phyloP scores from a whole-genome alignment of 2,329 filamentous ascomycete genomes.

The Xylaria sp. region DNA sequence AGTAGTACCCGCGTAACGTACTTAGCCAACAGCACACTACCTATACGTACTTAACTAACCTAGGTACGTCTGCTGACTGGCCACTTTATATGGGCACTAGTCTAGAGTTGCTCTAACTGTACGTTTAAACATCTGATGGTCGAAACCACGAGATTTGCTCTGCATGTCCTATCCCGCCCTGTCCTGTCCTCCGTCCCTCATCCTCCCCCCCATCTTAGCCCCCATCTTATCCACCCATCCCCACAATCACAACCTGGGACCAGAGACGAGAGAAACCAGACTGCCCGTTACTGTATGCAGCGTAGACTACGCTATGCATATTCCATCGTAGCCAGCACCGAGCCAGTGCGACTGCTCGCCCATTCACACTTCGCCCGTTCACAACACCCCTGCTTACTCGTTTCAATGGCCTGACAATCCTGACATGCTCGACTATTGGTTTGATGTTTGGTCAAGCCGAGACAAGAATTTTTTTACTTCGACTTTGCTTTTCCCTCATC shows the following conservation, averaged over 20 bases:
- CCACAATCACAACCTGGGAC: slow-evolving; percentile 13
- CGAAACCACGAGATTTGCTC: neutral
- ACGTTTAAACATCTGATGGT: slow-evolving; percentile 3
- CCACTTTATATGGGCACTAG: too few relatives aligned
- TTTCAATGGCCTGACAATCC: slow-evolving; percentile 8
- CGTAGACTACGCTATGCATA: too few relatives aligned
- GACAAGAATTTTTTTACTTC: neutral
- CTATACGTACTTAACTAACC: too few relatives aligned
- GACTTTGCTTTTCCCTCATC: neutral
- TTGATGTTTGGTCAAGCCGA: neutral
- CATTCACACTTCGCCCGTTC: too few relatives aligned
- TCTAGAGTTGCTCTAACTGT: too few relatives aligned
- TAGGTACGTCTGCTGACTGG: too few relatives aligned
- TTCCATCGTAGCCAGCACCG: neutral
- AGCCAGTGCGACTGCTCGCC: slow-evolving; percentile 6
- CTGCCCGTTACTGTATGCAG: too few relatives aligned
- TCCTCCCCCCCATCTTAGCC: slow-evolving; percentile 2
- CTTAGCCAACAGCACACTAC: too few relatives aligned
- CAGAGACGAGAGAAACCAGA: neutral
- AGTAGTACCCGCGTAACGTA: too few relatives aligned
- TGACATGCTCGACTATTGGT: neutral
- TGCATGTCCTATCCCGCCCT: too few relatives aligned
- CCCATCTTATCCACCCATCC: slow-evolving; percentile 4
- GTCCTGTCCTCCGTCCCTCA: neutral
- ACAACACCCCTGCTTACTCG: slow-evolving; percentile 2